These are phyloP conservation scores for Citeromyces hawaiiensis DNA, from an alignment of 1,139 yeast genomes.

Conservation along the genomic window DNA sequence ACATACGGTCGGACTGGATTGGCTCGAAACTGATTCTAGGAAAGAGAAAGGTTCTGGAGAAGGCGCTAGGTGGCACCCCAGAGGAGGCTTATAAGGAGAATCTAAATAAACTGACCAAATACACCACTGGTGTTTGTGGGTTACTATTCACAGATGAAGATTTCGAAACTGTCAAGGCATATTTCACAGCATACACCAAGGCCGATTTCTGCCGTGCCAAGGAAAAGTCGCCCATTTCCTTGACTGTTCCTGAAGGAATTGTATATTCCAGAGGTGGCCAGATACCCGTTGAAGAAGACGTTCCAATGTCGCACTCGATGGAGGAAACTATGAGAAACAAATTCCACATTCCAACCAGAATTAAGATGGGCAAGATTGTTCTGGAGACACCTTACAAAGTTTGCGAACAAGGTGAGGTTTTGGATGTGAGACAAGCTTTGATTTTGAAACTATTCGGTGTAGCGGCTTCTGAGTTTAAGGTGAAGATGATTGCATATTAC, in stretches of 20 bases:
- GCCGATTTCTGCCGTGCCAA: constrained; percentile 88
- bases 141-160: constrained; percentile 78
- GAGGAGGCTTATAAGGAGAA: constrained; percentile 88
- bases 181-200: constrained; percentile 66
- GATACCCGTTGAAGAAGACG: constrained; percentile 79
- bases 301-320: constrained; percentile 91
- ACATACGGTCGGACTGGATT: constrained; percentile 81
- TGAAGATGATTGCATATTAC: constrained; percentile 65
- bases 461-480: constrained; percentile 85
- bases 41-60: constrained; percentile 83
- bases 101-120: constrained; percentile 51
- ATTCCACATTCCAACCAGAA: constrained; percentile 82
- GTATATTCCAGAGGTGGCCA: constrained; percentile 95
- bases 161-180: constrained; percentile 72
- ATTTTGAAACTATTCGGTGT: constrained; percentile 91
- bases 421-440: constrained; percentile 87
- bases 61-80: constrained; percentile 77
- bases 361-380: constrained; percentile 77
- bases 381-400: constrained; percentile 68
- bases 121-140: constrained; percentile 67
- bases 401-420: constrained; percentile 63
- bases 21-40: constrained; percentile 87
- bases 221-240: constrained; percentile 67
- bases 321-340: constrained; percentile 86
- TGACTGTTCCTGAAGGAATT: constrained; percentile 78